phyloP scores from a whole-genome alignment of 2,329 filamentous ascomycete genomes.

The Alternaria consortialis region DNA sequence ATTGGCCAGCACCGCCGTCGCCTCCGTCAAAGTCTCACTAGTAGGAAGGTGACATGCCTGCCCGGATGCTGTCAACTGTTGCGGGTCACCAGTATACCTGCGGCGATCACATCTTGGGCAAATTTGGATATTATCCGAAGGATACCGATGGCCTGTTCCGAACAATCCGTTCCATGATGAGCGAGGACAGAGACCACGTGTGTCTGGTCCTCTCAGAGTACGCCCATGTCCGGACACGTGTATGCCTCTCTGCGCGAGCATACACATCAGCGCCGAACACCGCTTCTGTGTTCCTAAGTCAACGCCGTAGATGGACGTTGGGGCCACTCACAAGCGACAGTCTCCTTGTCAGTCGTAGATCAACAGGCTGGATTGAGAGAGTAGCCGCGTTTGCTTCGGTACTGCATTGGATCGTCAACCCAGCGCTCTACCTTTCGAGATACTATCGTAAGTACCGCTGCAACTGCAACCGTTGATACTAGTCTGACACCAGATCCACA shows the following conservation, averaged over 20 bases:
- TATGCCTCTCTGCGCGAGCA: conserved; percentile 7
- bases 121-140: conserved; percentile 10
- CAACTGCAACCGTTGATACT: neutral
- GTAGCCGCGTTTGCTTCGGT: conserved; percentile 7
- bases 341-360: conserved; percentile 5
- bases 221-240: conserved; percentile 6
- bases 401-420: conserved; percentile 4
- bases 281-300: conserved; percentile 11
- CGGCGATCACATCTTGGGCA: conserved; percentile 7
- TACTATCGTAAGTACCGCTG: conserved; percentile 6
- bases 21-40: conserved; percentile 11
- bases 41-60: conserved; percentile 10
- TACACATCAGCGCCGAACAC: conserved; percentile 1
- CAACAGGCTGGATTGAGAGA: conserved; percentile 11
- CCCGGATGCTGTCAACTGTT: conserved; percentile 11
- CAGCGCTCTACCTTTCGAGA: conserved; percentile 5
- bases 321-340: conserved; percentile 13
- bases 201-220: conserved; percentile 12
- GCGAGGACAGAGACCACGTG: conserved; percentile 14
- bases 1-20: conserved; percentile 13
- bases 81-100: conserved; percentile 3
- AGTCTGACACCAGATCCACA: neutral
- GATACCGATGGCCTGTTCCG: conserved; percentile 10
- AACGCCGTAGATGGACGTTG: conserved; percentile 13
- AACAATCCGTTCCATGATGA: conserved; percentile 13